A percentile compares a stretch with the other conserved stretches of the same genome.
Evolutionary conservation across 352 stramenopile species (phyloP).

Genomic region (Phytophthora pisi): DNA sequence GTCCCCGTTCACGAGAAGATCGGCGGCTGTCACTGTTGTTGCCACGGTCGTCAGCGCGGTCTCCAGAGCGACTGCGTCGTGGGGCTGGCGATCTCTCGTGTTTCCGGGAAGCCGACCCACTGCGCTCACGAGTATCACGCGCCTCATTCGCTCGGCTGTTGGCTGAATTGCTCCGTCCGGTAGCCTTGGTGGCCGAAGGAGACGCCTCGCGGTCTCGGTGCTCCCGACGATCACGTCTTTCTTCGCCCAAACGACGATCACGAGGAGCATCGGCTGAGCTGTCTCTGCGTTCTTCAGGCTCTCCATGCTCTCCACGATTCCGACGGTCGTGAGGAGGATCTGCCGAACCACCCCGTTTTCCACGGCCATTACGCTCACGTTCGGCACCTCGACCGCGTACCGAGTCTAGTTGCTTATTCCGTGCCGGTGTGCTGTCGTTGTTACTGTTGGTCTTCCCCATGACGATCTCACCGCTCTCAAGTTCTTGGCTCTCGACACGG

Average conservation of each 20-base stretch:
- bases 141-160: slow-evolving; percentile 27
- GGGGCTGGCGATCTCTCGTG: slow-evolving; percentile 35
- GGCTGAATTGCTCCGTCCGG: slow-evolving; percentile 24
- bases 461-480: slow-evolving; percentile 64
- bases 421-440: slow-evolving; percentile 10
- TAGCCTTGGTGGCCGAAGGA: slow-evolving; percentile 8
- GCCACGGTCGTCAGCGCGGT: slow-evolving; percentile 34
- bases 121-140: slow-evolving; percentile 29
- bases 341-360: slow-evolving; percentile 16
- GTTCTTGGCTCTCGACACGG: slow-evolving; percentile 40
- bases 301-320: slow-evolving; percentile 32
- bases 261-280: slow-evolving; percentile 16
- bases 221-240: slow-evolving; percentile 39
- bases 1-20: slow-evolving; percentile 39
- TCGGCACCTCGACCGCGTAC: slow-evolving; percentile 31
- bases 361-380: slow-evolving; percentile 32
- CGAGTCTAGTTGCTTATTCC: slow-evolving; percentile 25
- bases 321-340: slow-evolving; percentile 29
- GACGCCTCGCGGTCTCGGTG: slow-evolving; percentile 39
- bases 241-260: slow-evolving; percentile 32
- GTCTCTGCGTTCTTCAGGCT: slow-evolving; percentile 20
- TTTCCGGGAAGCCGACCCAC: slow-evolving; percentile 34
- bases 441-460: slow-evolving; percentile 28
- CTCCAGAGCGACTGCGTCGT: slow-evolving; percentile 47
- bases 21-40: slow-evolving; percentile 32